These are phyloP conservation scores for Escovopsis sp. DNA, from an alignment of 2,329 filamentous ascomycete species.

Conservation along the genomic window DNA sequence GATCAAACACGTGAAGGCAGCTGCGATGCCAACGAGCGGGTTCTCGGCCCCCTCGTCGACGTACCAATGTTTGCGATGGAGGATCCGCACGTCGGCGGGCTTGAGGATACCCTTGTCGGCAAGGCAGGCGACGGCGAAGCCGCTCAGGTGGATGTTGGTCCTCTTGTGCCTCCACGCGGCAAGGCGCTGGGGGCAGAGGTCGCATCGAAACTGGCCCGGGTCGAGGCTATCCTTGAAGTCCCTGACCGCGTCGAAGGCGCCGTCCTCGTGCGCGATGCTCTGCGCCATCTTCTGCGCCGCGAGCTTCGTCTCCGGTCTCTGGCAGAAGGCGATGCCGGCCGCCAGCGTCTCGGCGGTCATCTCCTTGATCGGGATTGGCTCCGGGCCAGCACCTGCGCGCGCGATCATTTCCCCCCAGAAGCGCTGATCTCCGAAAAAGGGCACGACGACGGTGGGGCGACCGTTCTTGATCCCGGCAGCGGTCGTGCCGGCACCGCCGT, in stretches of 20 bases:
- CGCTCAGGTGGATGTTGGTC: slow-evolving; percentile 43
- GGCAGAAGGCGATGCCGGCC: slow-evolving; percentile 35
- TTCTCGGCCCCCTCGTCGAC: slow-evolving; percentile 50
- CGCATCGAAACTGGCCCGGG: slow-evolving; percentile 40
- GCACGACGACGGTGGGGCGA: slow-evolving; percentile 48
- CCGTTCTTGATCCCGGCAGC: slow-evolving; percentile 46
- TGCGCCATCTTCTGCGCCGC: slow-evolving; percentile 28
- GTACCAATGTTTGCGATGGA: slow-evolving; percentile 37
- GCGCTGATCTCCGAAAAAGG: slow-evolving; percentile 51
- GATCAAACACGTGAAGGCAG: slow-evolving; percentile 51
- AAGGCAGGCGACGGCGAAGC: slow-evolving; percentile 45
- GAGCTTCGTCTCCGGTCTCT: slow-evolving; percentile 32
- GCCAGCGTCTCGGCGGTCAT: slow-evolving; percentile 42
- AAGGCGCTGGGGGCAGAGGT: slow-evolving; percentile 38
- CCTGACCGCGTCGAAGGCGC: slow-evolving; percentile 34
- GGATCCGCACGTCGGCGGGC: slow-evolving; percentile 42
- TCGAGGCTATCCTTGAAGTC: slow-evolving; percentile 42
- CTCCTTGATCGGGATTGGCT: slow-evolving; percentile 41
- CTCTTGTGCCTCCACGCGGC: slow-evolving; percentile 49
- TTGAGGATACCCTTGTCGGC: slow-evolving; percentile 39
- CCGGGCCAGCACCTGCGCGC: slow-evolving; percentile 44
- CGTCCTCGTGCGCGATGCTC: slow-evolving; percentile 39
- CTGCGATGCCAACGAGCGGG: slow-evolving; percentile 48
- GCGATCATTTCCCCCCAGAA: slow-evolving; percentile 54
- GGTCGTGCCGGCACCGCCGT: slow-evolving; percentile 51